Evolutionary conservation across 2,329 filamentous ascomycete genomes (phyloP), one percentile per base, ranked within the genome.

Genomic region (Iodosphaeria phyllophila): DNA sequence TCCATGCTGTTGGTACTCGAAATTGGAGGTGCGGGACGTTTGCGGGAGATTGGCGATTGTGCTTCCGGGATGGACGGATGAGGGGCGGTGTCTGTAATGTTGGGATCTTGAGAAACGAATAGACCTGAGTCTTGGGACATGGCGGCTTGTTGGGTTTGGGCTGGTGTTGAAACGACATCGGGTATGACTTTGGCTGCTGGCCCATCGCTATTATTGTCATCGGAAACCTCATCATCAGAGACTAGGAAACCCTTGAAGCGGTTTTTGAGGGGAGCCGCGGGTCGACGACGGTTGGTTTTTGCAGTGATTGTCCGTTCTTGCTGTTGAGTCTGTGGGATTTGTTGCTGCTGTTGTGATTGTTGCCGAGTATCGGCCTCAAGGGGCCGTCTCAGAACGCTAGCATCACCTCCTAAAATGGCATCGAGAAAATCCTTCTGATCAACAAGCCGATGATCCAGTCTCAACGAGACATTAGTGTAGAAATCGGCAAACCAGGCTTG

Each of bases 401-500:
- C 68, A 49, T 95, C 74, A 25, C 75, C 76, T n/a, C 59, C 70
- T 15, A 95, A 52, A 22, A 98, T 89, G 2, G 78, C 78, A 45
- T 92, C 82, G 3, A 98, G 59, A 32, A 98, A 92, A 38, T 93
- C 84, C 29, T 76, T 83, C 41, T 93, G 83, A 36, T 86, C 72
- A 26, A 93, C 74, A 3, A 83, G 72, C 4, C 82, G 69, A 43
- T 92, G 83, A 31, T 83, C 74, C 8, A 91, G 61, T 22, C 68
- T 58, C 12, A 74, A 45, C 3, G 83, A 77, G 10, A 91, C 65
- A 6, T 70, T 53, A 5, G 61, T 72, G 34, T 74, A 63, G 35
- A 92, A 73, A 2, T 69, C 53, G 10, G 64, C 57, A 30, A 68
- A 79, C 80, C 79, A 92, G 7, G 64, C 54, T 27, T 58, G 40